Conservation (phyloP, 2,329 filamentous ascomycete genomes). For the Penicillium sp. region DNA sequence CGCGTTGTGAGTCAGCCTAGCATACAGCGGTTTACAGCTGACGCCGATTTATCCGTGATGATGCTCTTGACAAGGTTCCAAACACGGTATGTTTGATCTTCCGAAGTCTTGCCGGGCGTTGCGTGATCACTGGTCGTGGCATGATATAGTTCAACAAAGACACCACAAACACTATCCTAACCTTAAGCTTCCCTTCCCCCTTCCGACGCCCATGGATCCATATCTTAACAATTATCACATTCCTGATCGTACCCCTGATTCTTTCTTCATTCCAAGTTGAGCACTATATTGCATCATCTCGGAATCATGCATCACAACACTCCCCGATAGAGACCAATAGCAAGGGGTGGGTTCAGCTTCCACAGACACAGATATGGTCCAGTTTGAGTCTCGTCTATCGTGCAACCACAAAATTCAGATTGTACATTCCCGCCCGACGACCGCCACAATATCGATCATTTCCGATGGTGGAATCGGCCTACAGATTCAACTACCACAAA, state of each 20-base stretch:
- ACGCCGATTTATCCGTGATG: slow-evolving; percentile 2
- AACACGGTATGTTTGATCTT: neutral
- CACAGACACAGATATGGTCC: neutral
- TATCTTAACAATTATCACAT: neutral
- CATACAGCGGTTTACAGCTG: neutral
- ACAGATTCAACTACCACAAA: slow-evolving; percentile 2
- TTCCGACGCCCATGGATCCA: neutral
- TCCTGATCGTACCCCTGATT: neutral
- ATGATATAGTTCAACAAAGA: neutral
- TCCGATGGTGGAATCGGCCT: slow-evolving; percentile 3
- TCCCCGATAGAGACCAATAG: neutral
- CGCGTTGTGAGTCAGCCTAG: slow-evolving; percentile 14
- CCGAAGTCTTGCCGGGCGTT: neutral
- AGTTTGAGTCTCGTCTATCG: neutral
- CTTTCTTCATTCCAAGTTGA: slow-evolving; percentile 2
- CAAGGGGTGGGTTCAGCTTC: neutral
- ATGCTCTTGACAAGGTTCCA: neutral
- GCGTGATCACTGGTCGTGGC: neutral
- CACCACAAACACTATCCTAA: no score
- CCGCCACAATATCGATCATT: slow-evolving; percentile 5
- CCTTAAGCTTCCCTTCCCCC: neutral
- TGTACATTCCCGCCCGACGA: neutral
- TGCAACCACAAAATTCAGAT: neutral
- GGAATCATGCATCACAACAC: neutral
- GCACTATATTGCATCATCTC: slow-evolving; percentile 6